Evolutionary conservation across 345 rosid species (phyloP).

Genomic region (Acer campestre): DNA sequence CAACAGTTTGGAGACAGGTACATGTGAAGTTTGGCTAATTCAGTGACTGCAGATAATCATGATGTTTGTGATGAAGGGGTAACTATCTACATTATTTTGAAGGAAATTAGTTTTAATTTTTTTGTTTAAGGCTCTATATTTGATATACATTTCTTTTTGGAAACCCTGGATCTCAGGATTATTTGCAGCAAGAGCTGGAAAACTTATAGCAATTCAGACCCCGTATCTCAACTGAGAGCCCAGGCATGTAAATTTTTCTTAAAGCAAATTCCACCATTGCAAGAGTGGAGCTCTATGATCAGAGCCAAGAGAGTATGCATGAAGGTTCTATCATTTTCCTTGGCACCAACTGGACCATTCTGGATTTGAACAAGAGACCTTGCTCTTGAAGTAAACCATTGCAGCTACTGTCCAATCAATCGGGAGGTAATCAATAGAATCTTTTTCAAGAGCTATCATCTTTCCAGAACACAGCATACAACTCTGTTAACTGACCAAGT

Average conservation of each 20-base stretch:
- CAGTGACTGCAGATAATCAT: conserved; percentile 97
- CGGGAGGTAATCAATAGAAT: not conserved
- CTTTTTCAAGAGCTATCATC: not conserved
- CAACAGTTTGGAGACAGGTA: conserved; percentile 88
- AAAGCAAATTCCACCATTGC: not conserved
- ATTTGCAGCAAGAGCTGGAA: conserved; percentile 94
- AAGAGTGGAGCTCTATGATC: not conserved
- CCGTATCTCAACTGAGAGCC: not conserved
- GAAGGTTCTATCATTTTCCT: not conserved
- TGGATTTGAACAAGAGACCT: not conserved
- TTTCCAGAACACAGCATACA: not conserved
- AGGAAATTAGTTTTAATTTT: not conserved
- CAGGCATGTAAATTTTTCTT: not conserved
- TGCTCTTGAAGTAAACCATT: not conserved
- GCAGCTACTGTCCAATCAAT: not conserved
- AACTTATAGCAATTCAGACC: conserved; percentile 30
- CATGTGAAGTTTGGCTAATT: conserved; percentile 97
- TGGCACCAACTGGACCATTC: not conserved
- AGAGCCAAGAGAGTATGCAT: not conserved
- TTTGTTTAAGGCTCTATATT: not conserved
- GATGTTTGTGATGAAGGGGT: conserved; percentile 82
- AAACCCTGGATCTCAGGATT: conserved; percentile 68
- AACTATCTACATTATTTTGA: conserved; percentile 7
- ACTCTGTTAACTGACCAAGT: not conserved
- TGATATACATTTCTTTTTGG: conserved; percentile 18